phyloP scores from a whole-genome alignment of 768 basidiomycete genomes.

The Naganishia friedmannii region DNA sequence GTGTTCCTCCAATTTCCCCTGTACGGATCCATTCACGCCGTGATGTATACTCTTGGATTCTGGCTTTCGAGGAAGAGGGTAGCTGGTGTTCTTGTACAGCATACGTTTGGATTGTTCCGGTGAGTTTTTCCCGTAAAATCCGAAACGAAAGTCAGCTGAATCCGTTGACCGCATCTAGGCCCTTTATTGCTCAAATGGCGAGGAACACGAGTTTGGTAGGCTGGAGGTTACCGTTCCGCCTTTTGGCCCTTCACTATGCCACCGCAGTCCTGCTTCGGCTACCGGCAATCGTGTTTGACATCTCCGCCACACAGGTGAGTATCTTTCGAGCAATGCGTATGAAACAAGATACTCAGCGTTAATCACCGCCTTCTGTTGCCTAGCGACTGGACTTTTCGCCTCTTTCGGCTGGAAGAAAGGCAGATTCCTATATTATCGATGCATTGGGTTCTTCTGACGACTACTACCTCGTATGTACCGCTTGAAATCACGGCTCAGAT shows the following conservation, averaged over 20 bases:
- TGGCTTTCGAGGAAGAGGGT: background rate
- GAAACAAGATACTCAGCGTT: slow-evolving; percentile 12
- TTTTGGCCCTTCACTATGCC: slow-evolving; percentile 14
- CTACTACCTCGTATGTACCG: slow-evolving; percentile 40
- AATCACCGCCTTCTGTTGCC: background rate
- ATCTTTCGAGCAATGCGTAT: background rate
- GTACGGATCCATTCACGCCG: slow-evolving; percentile 2
- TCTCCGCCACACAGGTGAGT: slow-evolving; percentile 44
- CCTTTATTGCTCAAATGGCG: slow-evolving; percentile 27
- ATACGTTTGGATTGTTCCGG: slow-evolving; percentile 21
- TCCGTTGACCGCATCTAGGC: background rate
- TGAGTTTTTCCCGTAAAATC: background rate
- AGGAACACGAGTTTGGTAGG: slow-evolving; percentile 3
- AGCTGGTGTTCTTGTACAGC: slow-evolving; percentile 2
- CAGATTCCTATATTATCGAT: slow-evolving; percentile 42
- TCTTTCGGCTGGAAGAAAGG: slow-evolving; percentile 40
- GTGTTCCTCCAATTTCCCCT: slow-evolving; percentile 13
- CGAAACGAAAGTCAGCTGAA: background rate
- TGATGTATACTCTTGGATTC: slow-evolving; percentile 15
- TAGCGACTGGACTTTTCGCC: slow-evolving; percentile 46
- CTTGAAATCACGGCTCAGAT: background rate
- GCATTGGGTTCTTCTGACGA: slow-evolving; percentile 42
- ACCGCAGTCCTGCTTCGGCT: slow-evolving; percentile 25
- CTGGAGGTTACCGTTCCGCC: slow-evolving; percentile 1
- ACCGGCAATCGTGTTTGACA: slow-evolving; percentile 39